Conservation (phyloP, 441 rosid genomes). For the Capsella rubella region DNA sequence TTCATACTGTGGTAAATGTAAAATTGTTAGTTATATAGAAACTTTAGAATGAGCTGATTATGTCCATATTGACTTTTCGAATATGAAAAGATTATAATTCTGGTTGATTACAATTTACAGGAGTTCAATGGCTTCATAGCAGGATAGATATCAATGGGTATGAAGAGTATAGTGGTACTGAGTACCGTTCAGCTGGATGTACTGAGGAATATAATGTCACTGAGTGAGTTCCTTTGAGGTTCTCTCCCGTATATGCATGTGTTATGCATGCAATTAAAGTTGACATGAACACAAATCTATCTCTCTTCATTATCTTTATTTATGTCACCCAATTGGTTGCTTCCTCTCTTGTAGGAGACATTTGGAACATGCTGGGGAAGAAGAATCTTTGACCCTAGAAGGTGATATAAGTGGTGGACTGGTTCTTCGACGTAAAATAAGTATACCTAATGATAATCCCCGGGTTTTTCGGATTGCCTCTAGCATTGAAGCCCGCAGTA, state of each 20-base stretch:
- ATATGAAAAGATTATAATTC: neutral
- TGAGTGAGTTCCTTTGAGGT: slow-evolving; percentile 56
- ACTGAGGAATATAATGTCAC: slow-evolving; percentile 76
- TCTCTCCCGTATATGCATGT: neutral
- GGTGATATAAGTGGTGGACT: slow-evolving; percentile 87
- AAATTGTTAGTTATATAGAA: neutral
- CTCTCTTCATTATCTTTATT: neutral
- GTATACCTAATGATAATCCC: slow-evolving; percentile 56
- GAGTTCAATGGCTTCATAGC: slow-evolving; percentile 92
- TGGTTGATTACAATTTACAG: slow-evolving; percentile 50
- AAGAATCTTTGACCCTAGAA: slow-evolving; percentile 74
- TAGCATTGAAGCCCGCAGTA: slow-evolving; percentile 70
- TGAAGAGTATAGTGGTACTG: slow-evolving; percentile 91
- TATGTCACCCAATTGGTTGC: neutral
- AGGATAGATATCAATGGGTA: slow-evolving; percentile 83
- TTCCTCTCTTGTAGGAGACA: slow-evolving; percentile 62
- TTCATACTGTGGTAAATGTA: neutral
- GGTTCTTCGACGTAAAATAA: slow-evolving; percentile 62
- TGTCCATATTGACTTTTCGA: neutral
- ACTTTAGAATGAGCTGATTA: neutral
- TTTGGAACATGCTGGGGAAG: slow-evolving; percentile 83
- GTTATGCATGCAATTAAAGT: neutral
- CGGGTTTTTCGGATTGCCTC: slow-evolving; percentile 66
- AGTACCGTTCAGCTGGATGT: slow-evolving; percentile 94
- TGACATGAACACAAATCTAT: neutral